Evolutionary conservation across 2,329 filamentous ascomycete species (phyloP).

Genomic region (Phyllosticta ampelicida): DNA sequence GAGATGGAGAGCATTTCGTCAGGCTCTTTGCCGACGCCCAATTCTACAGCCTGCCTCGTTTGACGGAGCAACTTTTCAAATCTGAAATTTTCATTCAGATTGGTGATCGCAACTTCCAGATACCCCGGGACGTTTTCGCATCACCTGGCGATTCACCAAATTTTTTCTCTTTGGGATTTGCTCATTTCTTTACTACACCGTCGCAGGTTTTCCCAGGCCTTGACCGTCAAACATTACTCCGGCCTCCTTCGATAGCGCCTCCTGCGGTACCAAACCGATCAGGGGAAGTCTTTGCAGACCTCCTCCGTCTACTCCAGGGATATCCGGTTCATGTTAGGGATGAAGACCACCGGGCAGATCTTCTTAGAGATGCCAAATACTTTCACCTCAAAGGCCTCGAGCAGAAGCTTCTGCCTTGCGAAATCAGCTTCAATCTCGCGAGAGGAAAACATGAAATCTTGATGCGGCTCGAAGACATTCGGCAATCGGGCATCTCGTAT

Average conservation of each 20-base stretch:
- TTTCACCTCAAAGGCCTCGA: constrained; percentile 89
- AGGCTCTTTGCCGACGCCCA: constrained; percentile 89
- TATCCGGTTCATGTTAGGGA: constrained; percentile 69
- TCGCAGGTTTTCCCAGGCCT: constrained; percentile 78
- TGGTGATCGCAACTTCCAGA: constrained; percentile 76
- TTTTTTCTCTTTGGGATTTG: constrained; percentile 87
- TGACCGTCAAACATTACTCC: constrained; percentile 64
- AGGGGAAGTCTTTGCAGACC: constrained; percentile 72
- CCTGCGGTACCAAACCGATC: constrained; percentile 71
- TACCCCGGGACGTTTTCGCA: constrained; percentile 78
- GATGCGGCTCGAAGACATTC: constrained; percentile 73
- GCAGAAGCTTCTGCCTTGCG: constrained; percentile 70
- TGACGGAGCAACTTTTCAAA: constrained; percentile 85
- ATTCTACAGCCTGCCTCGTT: constrained; percentile 80
- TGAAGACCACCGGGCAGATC: constrained; percentile 63
- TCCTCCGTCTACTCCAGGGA: constrained; percentile 71
- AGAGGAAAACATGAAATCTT: constrained; percentile 63
- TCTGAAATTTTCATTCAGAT: constrained; percentile 89
- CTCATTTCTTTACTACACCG: constrained; percentile 72
- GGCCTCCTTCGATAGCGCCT: constrained; percentile 76
- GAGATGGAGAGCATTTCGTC: constrained; percentile 78
- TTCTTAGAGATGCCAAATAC: constrained; percentile 80
- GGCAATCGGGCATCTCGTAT: constrained; percentile 71
- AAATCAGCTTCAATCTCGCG: constrained; percentile 63
- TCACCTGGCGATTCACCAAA: constrained; percentile 81